Base-by-base conservation (phyloP, 129 eudicot genomes). In the Arctium minus region DNA sequence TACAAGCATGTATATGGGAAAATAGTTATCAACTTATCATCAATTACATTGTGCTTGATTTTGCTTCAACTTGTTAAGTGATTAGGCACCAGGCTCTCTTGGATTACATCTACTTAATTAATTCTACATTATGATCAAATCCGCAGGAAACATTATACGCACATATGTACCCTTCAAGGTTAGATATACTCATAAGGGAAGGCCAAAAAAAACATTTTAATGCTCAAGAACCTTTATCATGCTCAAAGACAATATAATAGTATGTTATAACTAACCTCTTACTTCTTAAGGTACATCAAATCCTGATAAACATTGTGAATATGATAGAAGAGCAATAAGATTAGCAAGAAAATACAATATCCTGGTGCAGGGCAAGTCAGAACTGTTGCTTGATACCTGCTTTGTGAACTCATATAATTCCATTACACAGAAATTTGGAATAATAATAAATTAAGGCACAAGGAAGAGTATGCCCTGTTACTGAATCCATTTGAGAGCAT, bases 211-310 rank as follows among this genome's bases (percentile, higher is more conserved):
- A 46, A 22, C 75, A 48, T 36, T 50, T 71, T 36, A 83, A 8
- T 50, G 31, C 65, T 74, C 18, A 76, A 67, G 37, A 27, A 35
- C 29, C 35, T 22, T 82, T 17, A 42, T 32, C 27, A 29, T 60
- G 1, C 12, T 13, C 8, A 60, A 11, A 53, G 18, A 42, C 3
- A 64, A 44, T 27, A 31, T 62, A 22, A 39, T 35, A 64, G 44
- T 29, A 37, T 32, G 32, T 29, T 33, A 32, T 22, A 76, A 50
- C 9, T 76, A 68, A 15, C 65, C 65, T 56, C 65, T 56, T 35
- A 48, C 44, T 76, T 76, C 70, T 33, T 33, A 50, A 76, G 70
- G 33, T 9, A 69, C 82, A 79, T 65, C 33, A 39, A 68, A 79
- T 31, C 46, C 33, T 79, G 33, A 56, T 56, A 4, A 56, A 56